Base-by-base conservation (phyloP, 148 eudicot genomes). In the Cornus controversa region DNA sequence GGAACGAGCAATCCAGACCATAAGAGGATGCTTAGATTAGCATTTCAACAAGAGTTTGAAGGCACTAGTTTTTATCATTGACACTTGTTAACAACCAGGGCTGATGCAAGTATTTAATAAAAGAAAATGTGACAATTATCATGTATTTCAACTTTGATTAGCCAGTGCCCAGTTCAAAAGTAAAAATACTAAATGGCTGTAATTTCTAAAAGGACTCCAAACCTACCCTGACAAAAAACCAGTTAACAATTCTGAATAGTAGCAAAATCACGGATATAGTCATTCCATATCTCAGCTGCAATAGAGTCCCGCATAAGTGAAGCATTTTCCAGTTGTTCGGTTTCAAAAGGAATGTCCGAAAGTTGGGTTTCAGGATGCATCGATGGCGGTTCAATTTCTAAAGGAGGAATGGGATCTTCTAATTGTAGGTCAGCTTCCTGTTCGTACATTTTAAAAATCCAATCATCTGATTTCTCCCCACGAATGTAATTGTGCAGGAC, bases 281-380 rank as follows among this genome's bases (percentile, higher is more conserved):
- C 85, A 77, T 82, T 82, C 87, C 87, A 85, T 53, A 82, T 85
- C 71, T 79, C 85, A 57, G 77, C 80, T 23, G 87, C 85, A 65
- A 85, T 79, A 64, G 79, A 53, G 16, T 85, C 85, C 4, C 85
- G 80, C 73, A 82, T 62, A 69, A 73, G 80, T 23, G 78, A 72
- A 63, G 79, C 36, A 72, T 70, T 16, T 71, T 85, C 87, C 10
- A 85, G 15, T 77, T 83, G 50, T 42, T 79, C 80, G 28, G 70
- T 27, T 20, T 72, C 72, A 37, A 83, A 72, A 13, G 82, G 78
- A 50, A 83, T 20, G 54, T 76, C 82, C 15, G 73, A 27, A 72
- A 31, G 64, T 70, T 83, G 67, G 8, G 23, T 24, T 47, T 75
- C 77, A 13, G 45, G 50, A 75, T 75, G 62, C 64, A 58, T 40